phyloP scores from a whole-genome alignment of 2,329 filamentous ascomycete species.

The Dactylellina cionopaga region DNA sequence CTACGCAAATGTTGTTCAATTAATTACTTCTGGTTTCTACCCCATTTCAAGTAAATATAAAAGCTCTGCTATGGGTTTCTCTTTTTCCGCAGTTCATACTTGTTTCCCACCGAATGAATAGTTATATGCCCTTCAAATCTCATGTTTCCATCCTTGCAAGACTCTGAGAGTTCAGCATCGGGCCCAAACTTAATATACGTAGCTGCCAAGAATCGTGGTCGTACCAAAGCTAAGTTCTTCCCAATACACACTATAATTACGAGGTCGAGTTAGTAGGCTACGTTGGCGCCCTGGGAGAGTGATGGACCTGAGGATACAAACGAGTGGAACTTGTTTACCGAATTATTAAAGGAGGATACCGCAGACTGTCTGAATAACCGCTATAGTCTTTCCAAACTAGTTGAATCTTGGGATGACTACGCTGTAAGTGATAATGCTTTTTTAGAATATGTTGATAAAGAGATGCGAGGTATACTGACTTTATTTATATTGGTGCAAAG shows the following conservation, averaged over 20 bases:
- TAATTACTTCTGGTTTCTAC: neutral
- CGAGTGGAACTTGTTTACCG: conserved; percentile 3
- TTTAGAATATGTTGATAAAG: too few relatives aligned
- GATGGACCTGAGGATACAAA: neutral
- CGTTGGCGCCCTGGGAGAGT: neutral
- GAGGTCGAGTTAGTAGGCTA: too few relatives aligned
- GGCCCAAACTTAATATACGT: neutral
- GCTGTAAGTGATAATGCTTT: neutral
- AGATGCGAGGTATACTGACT: too few relatives aligned
- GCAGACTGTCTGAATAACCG: neutral
- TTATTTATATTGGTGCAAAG: too few relatives aligned
- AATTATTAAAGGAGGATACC: neutral
- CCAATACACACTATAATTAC: conserved; percentile 16
- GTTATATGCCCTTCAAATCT: neutral
- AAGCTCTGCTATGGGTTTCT: too few relatives aligned
- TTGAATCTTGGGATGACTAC: neutral
- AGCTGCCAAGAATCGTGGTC: neutral
- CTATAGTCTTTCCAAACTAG: neutral
- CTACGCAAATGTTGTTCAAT: neutral
- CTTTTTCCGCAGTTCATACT: conserved; percentile 6
- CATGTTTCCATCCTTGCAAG: conserved; percentile 31
- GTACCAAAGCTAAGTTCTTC: conserved; percentile 1
- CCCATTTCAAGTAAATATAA: too few relatives aligned
- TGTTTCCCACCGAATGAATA: neutral
- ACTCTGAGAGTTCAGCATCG: neutral